Conservation (phyloP, 257 asterid genomes). For the Scutellaria minor region DNA sequence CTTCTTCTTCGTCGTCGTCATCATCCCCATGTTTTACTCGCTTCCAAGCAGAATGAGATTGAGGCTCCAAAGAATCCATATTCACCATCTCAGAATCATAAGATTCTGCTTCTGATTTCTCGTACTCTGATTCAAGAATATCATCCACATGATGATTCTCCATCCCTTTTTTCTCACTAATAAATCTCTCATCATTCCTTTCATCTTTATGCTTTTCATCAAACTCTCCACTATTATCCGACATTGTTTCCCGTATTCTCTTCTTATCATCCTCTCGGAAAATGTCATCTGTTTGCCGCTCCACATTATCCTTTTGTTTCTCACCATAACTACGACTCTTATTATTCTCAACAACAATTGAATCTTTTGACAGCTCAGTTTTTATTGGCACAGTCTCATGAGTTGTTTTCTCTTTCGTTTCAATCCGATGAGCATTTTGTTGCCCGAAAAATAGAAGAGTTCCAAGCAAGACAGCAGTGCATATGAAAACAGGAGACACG, state of each 20-base stretch:
- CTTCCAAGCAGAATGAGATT: background rate
- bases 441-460: constrained; percentile 81
- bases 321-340: constrained; percentile 11
- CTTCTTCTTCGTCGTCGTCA: constrained; percentile 41
- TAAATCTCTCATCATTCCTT: constrained; percentile 35
- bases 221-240: constrained; percentile 11
- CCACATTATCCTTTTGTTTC: constrained; percentile 31
- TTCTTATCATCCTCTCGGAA: no score
- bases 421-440: constrained; percentile 57
- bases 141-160: constrained; percentile 22
- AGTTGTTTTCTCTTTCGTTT: constrained; percentile 47
- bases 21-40: constrained; percentile 31
- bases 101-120: constrained; percentile 58
- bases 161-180: background rate
- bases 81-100: constrained; percentile 69
- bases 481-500: constrained; percentile 74
- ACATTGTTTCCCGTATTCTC: background rate
- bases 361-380: constrained; percentile 26
- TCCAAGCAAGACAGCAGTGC: constrained; percentile 88
- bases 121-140: constrained; percentile 48
- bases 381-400: constrained; percentile 33
- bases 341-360: constrained; percentile 16
- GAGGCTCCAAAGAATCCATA: constrained; percentile 42
- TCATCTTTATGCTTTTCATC: constrained; percentile 13
- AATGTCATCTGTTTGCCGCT: constrained; percentile 15